Conservation (phyloP, 129 eudicot genomes). For the Tanacetum coccineum region DNA sequence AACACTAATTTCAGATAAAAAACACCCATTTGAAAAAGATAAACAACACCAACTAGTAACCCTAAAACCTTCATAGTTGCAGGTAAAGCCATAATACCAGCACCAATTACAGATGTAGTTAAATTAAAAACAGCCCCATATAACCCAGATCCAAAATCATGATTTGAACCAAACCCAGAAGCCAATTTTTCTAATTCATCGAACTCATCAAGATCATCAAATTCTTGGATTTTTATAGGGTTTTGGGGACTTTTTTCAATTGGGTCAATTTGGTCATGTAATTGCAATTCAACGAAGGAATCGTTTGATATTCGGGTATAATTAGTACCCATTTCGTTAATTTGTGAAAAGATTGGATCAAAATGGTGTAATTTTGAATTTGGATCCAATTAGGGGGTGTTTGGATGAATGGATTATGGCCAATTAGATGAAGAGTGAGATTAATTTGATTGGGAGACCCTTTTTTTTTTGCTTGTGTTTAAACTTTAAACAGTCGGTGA, state of each 20-base stretch:
- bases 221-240: conserved; percentile 20
- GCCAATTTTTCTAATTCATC: conserved; percentile 66
- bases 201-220: conserved; percentile 32
- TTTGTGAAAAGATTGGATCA: conserved; percentile 8
- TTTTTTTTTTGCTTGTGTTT: conserved; percentile 15
- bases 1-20: conserved; percentile 81
- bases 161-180: conserved; percentile 28
- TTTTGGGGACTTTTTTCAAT: conserved; percentile 22
- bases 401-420: conserved; percentile 17
- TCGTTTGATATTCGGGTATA: conserved; percentile 52
- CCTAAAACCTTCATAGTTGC: conserved; percentile 98
- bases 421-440: conserved; percentile 30
- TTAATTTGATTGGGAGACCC: not conserved
- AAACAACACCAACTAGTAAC: conserved; percentile 49
- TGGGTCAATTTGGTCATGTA: conserved; percentile 30
- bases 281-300: conserved; percentile 49
- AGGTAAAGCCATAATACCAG: conserved; percentile 98
- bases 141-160: conserved; percentile 50
- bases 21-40: conserved; percentile 73
- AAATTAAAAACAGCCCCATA: conserved; percentile 91
- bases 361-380: not conserved
- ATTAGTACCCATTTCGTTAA: conserved; percentile 41
- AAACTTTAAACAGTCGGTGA: conserved; percentile 19
- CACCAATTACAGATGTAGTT: conserved; percentile 87
- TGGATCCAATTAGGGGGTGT: conserved; percentile 27